Evolutionary conservation across 352 stramenopile species (phyloP).

Genomic region (Hyaloperonospora brassicae): DNA sequence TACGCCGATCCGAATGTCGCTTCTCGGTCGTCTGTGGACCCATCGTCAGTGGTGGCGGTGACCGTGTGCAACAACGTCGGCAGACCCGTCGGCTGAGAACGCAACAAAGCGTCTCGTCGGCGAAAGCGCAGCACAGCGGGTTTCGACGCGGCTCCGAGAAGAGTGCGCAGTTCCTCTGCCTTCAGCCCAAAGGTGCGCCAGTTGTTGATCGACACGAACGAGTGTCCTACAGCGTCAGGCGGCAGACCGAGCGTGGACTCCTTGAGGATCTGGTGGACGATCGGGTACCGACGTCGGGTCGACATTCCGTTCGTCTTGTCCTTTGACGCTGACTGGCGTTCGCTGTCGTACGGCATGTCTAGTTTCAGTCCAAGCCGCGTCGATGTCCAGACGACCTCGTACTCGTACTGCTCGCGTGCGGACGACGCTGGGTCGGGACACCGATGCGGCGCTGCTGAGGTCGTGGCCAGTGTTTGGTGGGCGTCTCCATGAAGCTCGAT

Average conservation of each 20-base stretch:
- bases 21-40: not conserved
- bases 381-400: slow-evolving; percentile 26
- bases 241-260: slow-evolving; percentile 29
- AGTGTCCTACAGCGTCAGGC: slow-evolving; percentile 27
- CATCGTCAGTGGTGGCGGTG: slow-evolving; percentile 10
- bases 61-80: slow-evolving; percentile 15
- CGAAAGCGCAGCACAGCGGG: slow-evolving; percentile 35
- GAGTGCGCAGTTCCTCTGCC: slow-evolving; percentile 20
- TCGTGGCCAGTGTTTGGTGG: slow-evolving; percentile 5
- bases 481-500: slow-evolving; percentile 6
- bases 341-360: slow-evolving; percentile 12
- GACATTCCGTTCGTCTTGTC: not conserved
- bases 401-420: slow-evolving; percentile 15
- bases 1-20: slow-evolving; percentile 18
- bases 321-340: not conserved
- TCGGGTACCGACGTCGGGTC: slow-evolving; percentile 15
- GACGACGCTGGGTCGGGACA: slow-evolving; percentile 5
- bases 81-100: slow-evolving; percentile 18
- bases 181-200: slow-evolving; percentile 20
- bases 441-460: slow-evolving; percentile 6
- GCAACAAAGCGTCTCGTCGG: slow-evolving; percentile 6
- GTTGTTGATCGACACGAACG: slow-evolving; percentile 35
- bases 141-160: slow-evolving; percentile 28
- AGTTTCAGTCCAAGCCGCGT: slow-evolving; percentile 24
- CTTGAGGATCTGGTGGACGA: slow-evolving; percentile 26